Evolutionary conservation across 352 stramenopile species (phyloP).

Genomic region (Thraustotheca clavata): DNA sequence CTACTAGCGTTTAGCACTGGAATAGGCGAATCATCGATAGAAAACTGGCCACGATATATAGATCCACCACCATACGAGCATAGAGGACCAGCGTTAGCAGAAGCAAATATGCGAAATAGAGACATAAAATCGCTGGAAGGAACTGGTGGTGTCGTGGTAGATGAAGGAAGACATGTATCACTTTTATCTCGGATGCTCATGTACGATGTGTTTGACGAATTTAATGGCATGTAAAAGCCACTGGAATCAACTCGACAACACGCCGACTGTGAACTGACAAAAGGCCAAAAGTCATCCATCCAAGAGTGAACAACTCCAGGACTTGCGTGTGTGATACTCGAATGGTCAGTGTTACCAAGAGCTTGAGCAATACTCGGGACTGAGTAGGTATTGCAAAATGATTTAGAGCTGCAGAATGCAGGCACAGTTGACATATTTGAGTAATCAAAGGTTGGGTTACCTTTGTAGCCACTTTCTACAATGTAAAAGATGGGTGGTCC

Average conservation of each 20-base stretch:
- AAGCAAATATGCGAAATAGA: slow-evolving; percentile 61
- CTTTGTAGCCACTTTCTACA: slow-evolving; percentile 47
- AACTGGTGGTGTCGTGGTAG: slow-evolving; percentile 30
- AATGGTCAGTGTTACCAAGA: slow-evolving; percentile 30
- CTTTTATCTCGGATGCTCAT: slow-evolving; percentile 27
- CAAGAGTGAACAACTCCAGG: slow-evolving; percentile 46
- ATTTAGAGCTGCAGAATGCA: slow-evolving; percentile 54
- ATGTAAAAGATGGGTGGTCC: slow-evolving; percentile 61
- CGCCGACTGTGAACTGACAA: slow-evolving; percentile 47
- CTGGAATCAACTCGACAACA: slow-evolving; percentile 52
- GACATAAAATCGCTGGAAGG: slow-evolving; percentile 51
- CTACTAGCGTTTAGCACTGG: slow-evolving; percentile 24
- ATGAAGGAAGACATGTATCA: slow-evolving; percentile 34
- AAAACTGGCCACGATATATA: slow-evolving; percentile 60
- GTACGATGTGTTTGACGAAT: slow-evolving; percentile 37
- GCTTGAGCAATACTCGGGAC: slow-evolving; percentile 51
- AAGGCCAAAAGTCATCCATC: slow-evolving; percentile 70
- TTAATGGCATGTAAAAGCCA: slow-evolving; percentile 34
- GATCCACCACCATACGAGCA: slow-evolving; percentile 53
- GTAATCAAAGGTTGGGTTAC: slow-evolving; percentile 39
- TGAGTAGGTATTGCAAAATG: slow-evolving; percentile 43
- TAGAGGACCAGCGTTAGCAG: slow-evolving; percentile 30
- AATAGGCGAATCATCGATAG: slow-evolving; percentile 46
- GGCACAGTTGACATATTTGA: slow-evolving; percentile 27
- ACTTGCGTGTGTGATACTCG: slow-evolving; percentile 39